phyloP scores from a whole-genome alignment of 2,329 filamentous ascomycete genomes.

The Arthroderma sp. region DNA sequence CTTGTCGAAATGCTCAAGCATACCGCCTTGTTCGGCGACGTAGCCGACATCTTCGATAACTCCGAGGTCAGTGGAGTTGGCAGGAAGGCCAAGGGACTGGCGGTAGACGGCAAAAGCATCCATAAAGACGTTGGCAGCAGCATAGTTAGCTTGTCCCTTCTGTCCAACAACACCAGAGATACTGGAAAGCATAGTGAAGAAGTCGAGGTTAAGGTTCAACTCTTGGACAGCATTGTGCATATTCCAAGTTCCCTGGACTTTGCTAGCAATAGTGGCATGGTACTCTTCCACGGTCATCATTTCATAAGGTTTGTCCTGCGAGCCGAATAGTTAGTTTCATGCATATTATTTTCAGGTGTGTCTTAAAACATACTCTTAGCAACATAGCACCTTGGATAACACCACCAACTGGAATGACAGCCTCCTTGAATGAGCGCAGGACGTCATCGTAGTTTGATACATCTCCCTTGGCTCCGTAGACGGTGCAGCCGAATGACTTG shows the following conservation, averaged over 20 bases:
- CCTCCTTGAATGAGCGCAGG: not conserved
- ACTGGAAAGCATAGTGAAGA: slow-evolving; percentile 23
- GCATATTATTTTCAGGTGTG: not conserved
- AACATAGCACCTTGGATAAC: slow-evolving; percentile 8
- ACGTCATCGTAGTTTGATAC: slow-evolving; percentile 8
- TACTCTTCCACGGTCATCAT: slow-evolving; percentile 2
- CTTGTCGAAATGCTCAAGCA: no score
- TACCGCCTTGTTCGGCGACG: not conserved
- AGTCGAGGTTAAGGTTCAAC: slow-evolving; percentile 5
- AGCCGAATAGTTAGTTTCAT: not conserved
- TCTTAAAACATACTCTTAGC: slow-evolving; percentile 5
- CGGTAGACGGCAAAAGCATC: slow-evolving; percentile 13
- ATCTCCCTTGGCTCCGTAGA: slow-evolving; percentile 8
- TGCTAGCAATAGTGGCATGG: slow-evolving; percentile 16
- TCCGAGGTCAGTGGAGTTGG: slow-evolving; percentile 7
- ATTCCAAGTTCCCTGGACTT: slow-evolving; percentile 11
- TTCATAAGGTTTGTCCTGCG: not conserved
- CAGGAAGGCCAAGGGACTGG: not conserved
- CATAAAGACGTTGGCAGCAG: slow-evolving; percentile 10
- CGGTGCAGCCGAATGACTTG: slow-evolving; percentile 6
- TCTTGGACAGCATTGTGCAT: slow-evolving; percentile 24
- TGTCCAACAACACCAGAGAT: slow-evolving; percentile 23
- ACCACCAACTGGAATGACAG: slow-evolving; percentile 4
- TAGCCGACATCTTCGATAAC: not conserved
- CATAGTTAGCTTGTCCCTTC: slow-evolving; percentile 20